Conservation (phyloP, 345 rosid genomes). For the Eucalyptus regnans region DNA sequence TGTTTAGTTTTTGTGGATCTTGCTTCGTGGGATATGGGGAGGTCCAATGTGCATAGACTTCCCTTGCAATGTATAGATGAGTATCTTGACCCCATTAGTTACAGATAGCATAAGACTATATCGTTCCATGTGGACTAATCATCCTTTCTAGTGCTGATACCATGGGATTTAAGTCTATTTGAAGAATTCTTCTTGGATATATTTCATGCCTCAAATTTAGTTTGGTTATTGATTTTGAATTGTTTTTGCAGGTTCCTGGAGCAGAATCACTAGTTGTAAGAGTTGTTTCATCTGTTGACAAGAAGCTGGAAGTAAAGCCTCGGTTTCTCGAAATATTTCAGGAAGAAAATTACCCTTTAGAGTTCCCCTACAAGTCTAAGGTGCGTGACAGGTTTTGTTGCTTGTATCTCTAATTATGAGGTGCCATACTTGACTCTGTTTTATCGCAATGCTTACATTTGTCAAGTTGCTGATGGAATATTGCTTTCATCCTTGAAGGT, state of each 20-base stretch:
- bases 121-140: not conserved
- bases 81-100: not conserved
- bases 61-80: not conserved
- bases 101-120: not conserved
- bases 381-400: conserved; percentile 14
- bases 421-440: not conserved
- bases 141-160: not conserved
- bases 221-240: not conserved
- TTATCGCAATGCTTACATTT: not conserved
- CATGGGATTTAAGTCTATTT: not conserved
- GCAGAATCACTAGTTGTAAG: conserved; percentile 93
- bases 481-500: conserved; percentile 44
- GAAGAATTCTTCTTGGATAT: not conserved
- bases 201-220: not conserved
- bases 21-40: not conserved
- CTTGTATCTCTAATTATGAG: not conserved
- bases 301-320: conserved; percentile 93
- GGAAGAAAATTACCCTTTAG: conserved; percentile 81
- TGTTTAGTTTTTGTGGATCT: not conserved
- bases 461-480: not conserved
- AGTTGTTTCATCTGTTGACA: conserved; percentile 99
- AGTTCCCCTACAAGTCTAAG: conserved; percentile 95
- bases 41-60: not conserved
- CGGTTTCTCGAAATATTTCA: conserved; percentile 90
- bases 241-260: conserved; percentile 60